A percentile compares a stretch with the other conserved stretches of the same genome.
Conservation (phyloP, 2,329 filamentous ascomycete genomes). For the Sarocladiaceae sp. region DNA sequence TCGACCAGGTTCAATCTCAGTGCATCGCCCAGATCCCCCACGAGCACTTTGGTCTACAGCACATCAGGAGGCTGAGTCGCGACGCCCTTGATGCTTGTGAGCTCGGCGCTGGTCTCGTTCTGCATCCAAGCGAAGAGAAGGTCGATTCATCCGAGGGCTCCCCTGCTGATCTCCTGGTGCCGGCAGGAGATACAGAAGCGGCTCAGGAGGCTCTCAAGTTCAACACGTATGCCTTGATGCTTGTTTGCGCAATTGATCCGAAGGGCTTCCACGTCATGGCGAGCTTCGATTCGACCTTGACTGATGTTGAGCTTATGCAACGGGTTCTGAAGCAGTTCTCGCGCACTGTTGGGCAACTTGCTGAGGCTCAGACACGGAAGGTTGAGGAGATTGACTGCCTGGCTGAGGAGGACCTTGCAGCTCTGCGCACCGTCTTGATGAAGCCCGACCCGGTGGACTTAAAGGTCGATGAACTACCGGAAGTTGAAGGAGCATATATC, state of each 20-base stretch:
- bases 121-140: conserved; percentile 39
- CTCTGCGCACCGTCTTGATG: conserved; percentile 22
- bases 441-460: conserved; percentile 11
- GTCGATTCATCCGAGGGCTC: conserved; percentile 20
- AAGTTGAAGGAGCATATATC: conserved; percentile 30
- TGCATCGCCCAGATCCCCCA: conserved; percentile 54
- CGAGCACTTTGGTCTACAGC: conserved; percentile 56
- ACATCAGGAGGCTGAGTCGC: conserved; percentile 50
- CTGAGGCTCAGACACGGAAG: conserved; percentile 25
- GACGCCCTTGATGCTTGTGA: conserved; percentile 51
- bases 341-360: conserved; percentile 43
- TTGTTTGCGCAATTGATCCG: conserved; percentile 55
- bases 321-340: conserved; percentile 46
- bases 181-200: conserved; percentile 48
- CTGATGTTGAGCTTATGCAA: conserved; percentile 45
- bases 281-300: conserved; percentile 57
- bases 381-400: conserved; percentile 29
- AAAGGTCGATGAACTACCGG: conserved; percentile 18
- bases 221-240: conserved; percentile 56
- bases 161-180: conserved; percentile 46
- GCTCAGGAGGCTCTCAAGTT: conserved; percentile 54
- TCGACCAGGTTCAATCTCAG: conserved; percentile 50
- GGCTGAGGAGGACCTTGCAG: conserved; percentile 24
- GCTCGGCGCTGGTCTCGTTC: conserved; percentile 47
- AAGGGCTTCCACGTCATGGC: conserved; percentile 53